Percentiles rank a stretch among this genome's conserved stretches.
Conservation (phyloP, 768 basidiomycete genomes). For the Trametes cubensis region DNA sequence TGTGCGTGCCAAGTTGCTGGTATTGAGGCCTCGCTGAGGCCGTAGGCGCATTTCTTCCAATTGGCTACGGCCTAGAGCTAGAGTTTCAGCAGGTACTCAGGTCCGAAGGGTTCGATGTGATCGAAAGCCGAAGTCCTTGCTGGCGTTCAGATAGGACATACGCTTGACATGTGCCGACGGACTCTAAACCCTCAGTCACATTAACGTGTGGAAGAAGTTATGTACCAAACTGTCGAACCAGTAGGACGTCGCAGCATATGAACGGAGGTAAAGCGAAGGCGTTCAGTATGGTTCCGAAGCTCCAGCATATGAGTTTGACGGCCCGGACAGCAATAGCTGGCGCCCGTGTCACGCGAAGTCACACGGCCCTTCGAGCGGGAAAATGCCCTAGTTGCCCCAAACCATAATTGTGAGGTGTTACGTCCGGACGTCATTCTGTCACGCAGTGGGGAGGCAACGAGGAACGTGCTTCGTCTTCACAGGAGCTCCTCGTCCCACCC, state of each 20-base stretch:
- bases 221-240: too few relatives aligned
- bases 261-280: too few relatives aligned
- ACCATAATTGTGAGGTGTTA: not conserved
- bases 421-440: slow-evolving; percentile 18
- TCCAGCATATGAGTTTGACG: too few relatives aligned
- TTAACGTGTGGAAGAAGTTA: not conserved
- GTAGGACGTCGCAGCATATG: too few relatives aligned
- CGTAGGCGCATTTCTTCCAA: not conserved
- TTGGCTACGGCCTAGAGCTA: too few relatives aligned
- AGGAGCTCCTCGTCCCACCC: slow-evolving; percentile 23
- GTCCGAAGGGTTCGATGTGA: slow-evolving; percentile 6
- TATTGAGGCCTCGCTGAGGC: slow-evolving; percentile 2
- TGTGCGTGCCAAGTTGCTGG: slow-evolving; percentile 10
- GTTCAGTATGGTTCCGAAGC: too few relatives aligned
- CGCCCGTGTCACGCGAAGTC: not conserved
- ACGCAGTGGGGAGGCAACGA: slow-evolving; percentile 24
- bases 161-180: not conserved
- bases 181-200: not conserved
- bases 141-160: not conserved
- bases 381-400: not conserved
- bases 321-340: too few relatives aligned
- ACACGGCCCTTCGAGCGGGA: not conserved
- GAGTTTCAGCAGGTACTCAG: slow-evolving; percentile 4
- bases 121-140: slow-evolving; percentile 2
- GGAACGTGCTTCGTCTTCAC: slow-evolving; percentile 26